A percentile compares a stretch with the other conserved stretches of the same genome.
Conservation (phyloP, 1,139 yeast species). For the Yamadazyma pseudoaaseri region DNA sequence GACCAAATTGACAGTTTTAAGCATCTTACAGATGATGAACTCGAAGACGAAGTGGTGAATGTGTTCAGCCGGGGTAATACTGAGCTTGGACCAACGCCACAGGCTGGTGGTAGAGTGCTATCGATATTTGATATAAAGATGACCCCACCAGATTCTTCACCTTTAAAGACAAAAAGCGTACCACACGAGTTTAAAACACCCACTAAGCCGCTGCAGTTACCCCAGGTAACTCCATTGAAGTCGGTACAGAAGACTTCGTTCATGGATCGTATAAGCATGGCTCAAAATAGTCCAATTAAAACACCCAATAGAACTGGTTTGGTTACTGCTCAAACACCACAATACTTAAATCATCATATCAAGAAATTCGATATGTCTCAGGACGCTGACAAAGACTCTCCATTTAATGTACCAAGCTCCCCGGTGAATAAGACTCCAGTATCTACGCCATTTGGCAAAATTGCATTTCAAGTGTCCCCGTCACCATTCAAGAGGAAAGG, state of each 20-base stretch:
- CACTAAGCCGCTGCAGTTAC: conserved; percentile 20
- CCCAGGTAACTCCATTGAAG: conserved; percentile 7
- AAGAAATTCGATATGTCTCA: conserved; percentile 20
- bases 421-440: not conserved
- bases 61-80: conserved; percentile 1
- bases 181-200: conserved; percentile 31
- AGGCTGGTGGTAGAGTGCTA: conserved; percentile 64
- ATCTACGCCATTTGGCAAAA: conserved; percentile 4
- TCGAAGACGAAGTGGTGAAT: conserved; percentile 5
- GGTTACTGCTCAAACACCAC: conserved; percentile 28
- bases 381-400: conserved; percentile 5
- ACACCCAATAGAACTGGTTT: conserved; percentile 6
- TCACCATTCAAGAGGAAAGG: conserved; percentile 45
- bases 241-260: conserved; percentile 9
- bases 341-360: conserved; percentile 27
- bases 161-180: conserved; percentile 22
- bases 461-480: conserved; percentile 40
- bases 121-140: conserved; percentile 59
- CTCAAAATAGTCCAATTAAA: conserved; percentile 10
- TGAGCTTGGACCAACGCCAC: conserved; percentile 77
- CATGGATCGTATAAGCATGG: conserved; percentile 12
- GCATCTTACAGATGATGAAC: conserved; percentile 11
- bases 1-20: conserved; percentile 8
- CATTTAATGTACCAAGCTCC: conserved; percentile 7
- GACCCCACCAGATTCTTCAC: conserved; percentile 49